phyloP scores from a whole-genome alignment of 345 rosid species.

The Euphorbia tirucalli region DNA sequence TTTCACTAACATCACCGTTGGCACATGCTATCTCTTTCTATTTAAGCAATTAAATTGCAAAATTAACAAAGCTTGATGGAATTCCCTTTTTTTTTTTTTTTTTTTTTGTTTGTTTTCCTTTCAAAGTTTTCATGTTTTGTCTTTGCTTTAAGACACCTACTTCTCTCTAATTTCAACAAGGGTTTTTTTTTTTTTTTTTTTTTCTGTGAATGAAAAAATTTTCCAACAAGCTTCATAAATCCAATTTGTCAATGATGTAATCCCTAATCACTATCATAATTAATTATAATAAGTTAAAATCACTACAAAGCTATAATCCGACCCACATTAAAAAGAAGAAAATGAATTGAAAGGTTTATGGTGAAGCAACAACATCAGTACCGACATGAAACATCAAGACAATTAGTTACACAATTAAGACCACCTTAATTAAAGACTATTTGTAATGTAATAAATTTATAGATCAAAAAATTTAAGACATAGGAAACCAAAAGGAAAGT shows the following conservation, averaged over 20 bases:
- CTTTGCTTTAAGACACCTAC: conserved; percentile 11
- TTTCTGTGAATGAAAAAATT: neutral
- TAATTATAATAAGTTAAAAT: neutral
- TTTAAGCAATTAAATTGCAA: neutral
- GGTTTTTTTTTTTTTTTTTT: too few relatives aligned
- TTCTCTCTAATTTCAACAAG: neutral
- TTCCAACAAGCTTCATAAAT: neutral
- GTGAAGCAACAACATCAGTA: conserved; percentile 28
- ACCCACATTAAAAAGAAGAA: neutral
- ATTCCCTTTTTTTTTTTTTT: too few relatives aligned
- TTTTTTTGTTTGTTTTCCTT: neutral
- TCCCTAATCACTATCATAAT: neutral
- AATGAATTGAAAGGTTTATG: conserved; percentile 17
- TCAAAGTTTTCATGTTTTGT: neutral
- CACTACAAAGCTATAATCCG: too few relatives aligned
- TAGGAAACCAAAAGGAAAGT: neutral
- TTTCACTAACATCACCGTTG: conserved; percentile 3
- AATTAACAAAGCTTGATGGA: neutral
- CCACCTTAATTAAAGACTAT: neutral
- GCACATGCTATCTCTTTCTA: neutral
- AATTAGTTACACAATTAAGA: neutral
- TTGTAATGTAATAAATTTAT: neutral
- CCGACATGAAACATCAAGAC: conserved; percentile 19
- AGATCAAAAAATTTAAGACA: neutral
- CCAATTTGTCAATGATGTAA: too few relatives aligned